Evolutionary conservation across 352 stramenopile genomes (phyloP).

Genomic region (Salisapilia sapeloensis): DNA sequence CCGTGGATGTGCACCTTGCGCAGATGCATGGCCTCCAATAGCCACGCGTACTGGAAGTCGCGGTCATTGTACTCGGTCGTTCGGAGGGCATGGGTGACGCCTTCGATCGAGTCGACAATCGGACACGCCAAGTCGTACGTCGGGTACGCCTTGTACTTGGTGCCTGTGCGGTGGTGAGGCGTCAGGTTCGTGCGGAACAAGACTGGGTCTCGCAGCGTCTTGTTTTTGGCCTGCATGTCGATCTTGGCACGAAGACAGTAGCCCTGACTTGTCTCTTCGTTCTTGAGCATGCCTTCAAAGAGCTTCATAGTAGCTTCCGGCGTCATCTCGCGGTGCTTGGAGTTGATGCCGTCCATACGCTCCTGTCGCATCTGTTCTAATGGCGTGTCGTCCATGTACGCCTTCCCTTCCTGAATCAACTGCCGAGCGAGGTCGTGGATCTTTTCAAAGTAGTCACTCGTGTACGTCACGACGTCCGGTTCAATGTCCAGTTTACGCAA

Average conservation of each 20-base stretch:
- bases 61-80: slow-evolving; percentile 99
- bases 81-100: slow-evolving; percentile 96
- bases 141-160: slow-evolving; percentile 97
- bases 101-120: slow-evolving; percentile 98
- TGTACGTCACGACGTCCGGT: slow-evolving; percentile 86
- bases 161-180: slow-evolving; percentile 84
- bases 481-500: slow-evolving; percentile 73
- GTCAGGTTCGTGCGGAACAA: slow-evolving; percentile 77
- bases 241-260: slow-evolving; percentile 88
- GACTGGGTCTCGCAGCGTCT: slow-evolving; percentile 77
- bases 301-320: slow-evolving; percentile 79
- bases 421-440: slow-evolving; percentile 89
- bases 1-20: slow-evolving; percentile 82
- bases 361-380: slow-evolving; percentile 95
- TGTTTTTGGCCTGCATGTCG: slow-evolving; percentile 87
- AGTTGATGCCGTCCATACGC: slow-evolving; percentile 87
- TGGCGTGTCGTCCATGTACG: slow-evolving; percentile 99
- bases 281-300: slow-evolving; percentile 94
- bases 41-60: slow-evolving; percentile 96
- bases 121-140: slow-evolving; percentile 99
- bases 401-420: slow-evolving; percentile 91
- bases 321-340: slow-evolving; percentile 79
- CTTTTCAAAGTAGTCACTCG: slow-evolving; percentile 94
- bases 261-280: slow-evolving; percentile 56
- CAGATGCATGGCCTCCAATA: slow-evolving; percentile 71